Evolutionary conservation across 2,329 filamentous ascomycete genomes (phyloP), one percentile per base, ranked within the genome.

Genomic region (Rhinocladiella similis): DNA sequence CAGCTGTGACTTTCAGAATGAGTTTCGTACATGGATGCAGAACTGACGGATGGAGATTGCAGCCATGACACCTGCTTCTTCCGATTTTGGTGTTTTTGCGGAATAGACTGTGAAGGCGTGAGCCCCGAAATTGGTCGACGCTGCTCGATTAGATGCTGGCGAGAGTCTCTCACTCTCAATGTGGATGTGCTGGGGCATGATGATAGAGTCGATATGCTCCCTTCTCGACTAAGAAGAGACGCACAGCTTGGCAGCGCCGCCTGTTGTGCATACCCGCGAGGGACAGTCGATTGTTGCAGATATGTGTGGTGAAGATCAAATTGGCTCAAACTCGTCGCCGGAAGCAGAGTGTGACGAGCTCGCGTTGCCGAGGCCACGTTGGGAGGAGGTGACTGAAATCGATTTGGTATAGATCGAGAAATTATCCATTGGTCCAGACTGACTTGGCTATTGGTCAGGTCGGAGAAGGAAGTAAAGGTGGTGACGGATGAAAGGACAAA

Each of bases 221-320:
- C 62, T 51, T 63, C 41, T 18, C 51, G 56, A 47, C 60, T 61
- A 6, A 49, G 27, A 12, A 59, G 18, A n/a, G 62, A 57, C 9
- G 50, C 45, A n/a, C 47, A 45, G 13, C 33, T 47, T 12, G 53
- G 43, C n/a, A 50, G 49, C 12, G 54, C 22, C 18, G 41, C 53
- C 20, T 62, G 48, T 16, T 59, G 50, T 16, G 57, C 51, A 22
- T 33, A 16, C 27, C 51, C 16, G 43, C 45, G 47, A 2, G 59
- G 50, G 2, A 53, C 59, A 4, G 48, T 53, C 14, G 56, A 50
- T 18, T 53, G 56, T 35, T 60, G 57, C 27, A 60, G 52, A 53
- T 65, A 64, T 12, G 56, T 47, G 47, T 64, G 47, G n/a, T 60
- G 51, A 16, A 62, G 54, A 16, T 62, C 50, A 43, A 57, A 59